A percentile compares a stretch with the other conserved stretches of the same genome.
phyloP scores from a whole-genome alignment of 192 early-diverging fungal genomes.

The Entomortierella chlamydospora region DNA sequence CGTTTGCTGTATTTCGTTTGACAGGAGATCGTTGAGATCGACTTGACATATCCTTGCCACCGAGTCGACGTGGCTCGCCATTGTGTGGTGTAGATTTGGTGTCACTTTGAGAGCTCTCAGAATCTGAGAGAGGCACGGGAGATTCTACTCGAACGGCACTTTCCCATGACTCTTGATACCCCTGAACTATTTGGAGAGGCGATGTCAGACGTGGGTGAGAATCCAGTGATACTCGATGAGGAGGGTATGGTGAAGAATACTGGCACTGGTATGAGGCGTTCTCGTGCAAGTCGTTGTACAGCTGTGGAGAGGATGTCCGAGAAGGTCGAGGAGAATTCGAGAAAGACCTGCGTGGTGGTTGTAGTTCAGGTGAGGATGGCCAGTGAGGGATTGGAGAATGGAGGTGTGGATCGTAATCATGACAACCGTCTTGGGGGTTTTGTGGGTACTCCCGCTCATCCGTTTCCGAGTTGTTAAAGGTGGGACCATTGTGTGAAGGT shows the following conservation, averaged over 20 bases:
- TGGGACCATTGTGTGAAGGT: background rate
- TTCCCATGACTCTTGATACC: slow-evolving; percentile 31
- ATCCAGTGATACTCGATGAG: slow-evolving; percentile 8
- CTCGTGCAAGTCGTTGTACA: background rate
- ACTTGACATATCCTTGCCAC: too few species aligned
- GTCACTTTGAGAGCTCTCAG: slow-evolving; percentile 11
- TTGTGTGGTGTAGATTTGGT: background rate
- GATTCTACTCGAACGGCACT: slow-evolving; percentile 28
- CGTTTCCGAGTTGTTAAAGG: background rate
- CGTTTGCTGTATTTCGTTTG: slow-evolving; percentile 1
- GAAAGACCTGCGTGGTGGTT: slow-evolving; percentile 18
- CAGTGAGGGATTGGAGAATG: slow-evolving; percentile 10
- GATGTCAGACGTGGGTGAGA: background rate
- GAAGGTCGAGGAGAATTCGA: slow-evolving; percentile 26
- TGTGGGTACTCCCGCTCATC: slow-evolving; percentile 46
- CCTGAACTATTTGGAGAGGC: slow-evolving; percentile 16
- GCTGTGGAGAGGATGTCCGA: slow-evolving; percentile 14
- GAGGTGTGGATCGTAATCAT: background rate
- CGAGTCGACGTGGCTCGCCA: background rate
- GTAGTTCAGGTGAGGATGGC: slow-evolving; percentile 13
- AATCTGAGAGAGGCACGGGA: slow-evolving; percentile 26
- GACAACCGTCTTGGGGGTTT: slow-evolving; percentile 34
- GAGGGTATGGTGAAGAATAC: slow-evolving; percentile 3
- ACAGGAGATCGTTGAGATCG: background rate
- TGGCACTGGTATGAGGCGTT: background rate